Evolutionary conservation across 768 basidiomycete genomes (phyloP).

Genomic region (Chalciporus piperatus): DNA sequence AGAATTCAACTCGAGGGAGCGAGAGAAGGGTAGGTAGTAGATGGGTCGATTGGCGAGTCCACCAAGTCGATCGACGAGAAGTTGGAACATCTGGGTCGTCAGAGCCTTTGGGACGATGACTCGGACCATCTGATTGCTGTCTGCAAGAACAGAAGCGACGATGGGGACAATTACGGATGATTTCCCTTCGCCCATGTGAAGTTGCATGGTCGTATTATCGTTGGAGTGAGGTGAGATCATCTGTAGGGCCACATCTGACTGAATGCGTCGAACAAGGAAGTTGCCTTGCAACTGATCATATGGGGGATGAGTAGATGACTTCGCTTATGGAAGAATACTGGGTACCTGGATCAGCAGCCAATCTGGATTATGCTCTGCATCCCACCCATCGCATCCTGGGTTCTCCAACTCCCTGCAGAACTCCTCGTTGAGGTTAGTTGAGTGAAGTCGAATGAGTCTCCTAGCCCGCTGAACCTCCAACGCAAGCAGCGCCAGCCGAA

Average conservation of each 20-base stretch:
- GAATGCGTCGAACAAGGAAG: constrained; percentile 42
- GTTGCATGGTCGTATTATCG: constrained; percentile 42
- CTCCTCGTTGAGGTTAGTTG: constrained; percentile 27
- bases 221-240: constrained; percentile 43
- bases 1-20: constrained; percentile 29
- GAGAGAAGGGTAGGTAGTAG: constrained; percentile 50
- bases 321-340: too few species aligned
- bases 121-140: constrained; percentile 43
- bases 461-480: constrained; percentile 38
- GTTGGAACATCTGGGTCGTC: constrained; percentile 45
- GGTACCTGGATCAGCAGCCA: constrained; percentile 46
- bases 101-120: constrained; percentile 52
- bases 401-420: constrained; percentile 28
- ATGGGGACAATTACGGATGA: constrained; percentile 48
- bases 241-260: constrained; percentile 39
- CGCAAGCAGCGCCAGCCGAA: constrained; percentile 26
- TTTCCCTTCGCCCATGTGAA: constrained; percentile 63
- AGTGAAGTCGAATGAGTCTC: constrained; percentile 30
- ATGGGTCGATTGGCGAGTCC: constrained; percentile 46
- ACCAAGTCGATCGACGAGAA: constrained; percentile 42
- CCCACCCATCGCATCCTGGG: constrained; percentile 20
- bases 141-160: constrained; percentile 37
- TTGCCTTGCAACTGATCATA: constrained; percentile 42
- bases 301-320: background rate
- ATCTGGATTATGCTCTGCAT: constrained; percentile 27